phyloP scores from a whole-genome alignment of 805 yeast genomes.

The Candida railenensis region DNA sequence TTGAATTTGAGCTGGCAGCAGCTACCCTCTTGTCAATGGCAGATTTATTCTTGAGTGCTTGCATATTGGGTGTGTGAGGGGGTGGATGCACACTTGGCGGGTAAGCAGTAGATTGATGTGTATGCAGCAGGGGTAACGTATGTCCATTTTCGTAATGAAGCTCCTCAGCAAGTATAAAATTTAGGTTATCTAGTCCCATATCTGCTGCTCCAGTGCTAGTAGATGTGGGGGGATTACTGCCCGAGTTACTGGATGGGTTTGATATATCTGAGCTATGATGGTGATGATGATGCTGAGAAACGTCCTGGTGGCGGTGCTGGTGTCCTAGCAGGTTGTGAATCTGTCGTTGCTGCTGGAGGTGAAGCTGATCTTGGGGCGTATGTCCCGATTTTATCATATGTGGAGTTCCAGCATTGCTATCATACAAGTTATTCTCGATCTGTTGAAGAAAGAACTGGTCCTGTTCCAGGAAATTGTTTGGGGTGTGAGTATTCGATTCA shows the following conservation, averaged over 20 bases:
- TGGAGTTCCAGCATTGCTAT: constrained; percentile 8
- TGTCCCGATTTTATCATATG: constrained; percentile 4
- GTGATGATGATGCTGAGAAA: constrained; percentile 4
- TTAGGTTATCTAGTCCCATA: not conserved
- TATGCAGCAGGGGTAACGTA: not conserved
- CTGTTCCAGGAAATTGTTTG: constrained; percentile 18
- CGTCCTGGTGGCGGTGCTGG: constrained; percentile 1
- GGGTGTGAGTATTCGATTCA: constrained; percentile 4
- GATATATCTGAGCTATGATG: not conserved
- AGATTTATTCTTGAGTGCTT: constrained; percentile 16
- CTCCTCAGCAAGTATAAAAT: not conserved
- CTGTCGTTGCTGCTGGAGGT: constrained; percentile 8
- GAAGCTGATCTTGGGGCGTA: constrained; percentile 4
- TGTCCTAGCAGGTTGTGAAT: constrained; percentile 7
- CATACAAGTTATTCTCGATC: constrained; percentile 28
- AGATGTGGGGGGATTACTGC: not conserved
- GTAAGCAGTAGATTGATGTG: constrained; percentile 21
- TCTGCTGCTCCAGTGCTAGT: constrained; percentile 6
- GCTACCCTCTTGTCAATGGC: not conserved
- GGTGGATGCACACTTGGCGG: constrained; percentile 24
- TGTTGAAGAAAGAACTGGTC: constrained; percentile 28
- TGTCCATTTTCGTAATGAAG: not conserved
- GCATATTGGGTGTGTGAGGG: constrained; percentile 22
- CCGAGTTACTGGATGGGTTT: not conserved
- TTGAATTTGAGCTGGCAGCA: constrained; percentile 6